Base-by-base conservation (phyloP, 768 basidiomycete genomes). In the Nevesoporus exiguus region DNA sequence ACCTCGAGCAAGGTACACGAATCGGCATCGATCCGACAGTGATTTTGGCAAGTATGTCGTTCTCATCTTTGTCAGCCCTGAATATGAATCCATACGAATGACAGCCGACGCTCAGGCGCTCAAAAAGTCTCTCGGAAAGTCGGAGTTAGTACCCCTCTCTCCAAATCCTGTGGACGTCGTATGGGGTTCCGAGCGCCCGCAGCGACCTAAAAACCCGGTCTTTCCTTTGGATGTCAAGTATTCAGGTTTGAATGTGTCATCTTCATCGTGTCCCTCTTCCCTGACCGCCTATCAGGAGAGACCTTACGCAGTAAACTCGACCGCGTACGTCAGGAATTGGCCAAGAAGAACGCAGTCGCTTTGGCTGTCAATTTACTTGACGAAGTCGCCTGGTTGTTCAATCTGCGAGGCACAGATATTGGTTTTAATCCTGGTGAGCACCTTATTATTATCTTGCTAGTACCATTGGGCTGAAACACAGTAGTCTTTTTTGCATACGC, bases 381-480 rank as follows among this genome's bases (percentile, higher is more conserved):
- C 68, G 96, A 98, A 68, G 84, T 96, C 47, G 93, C 93, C 0
- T 98, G 93, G 93, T 66, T 94, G 36, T 90, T 93, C 74, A 95
- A 98, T 69, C 76, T 99, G 30, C 85, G 96, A 57, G 95, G 94
- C 1, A 81, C 85, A 3, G 96, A 98, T 66, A 95, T 98, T 63
- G 85, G 85, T 31, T 98, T 80, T 73, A 98, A 97, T 56, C 86
- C 86, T 4, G 83, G 84, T 78, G 57, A 30, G 61, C 34, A 31
- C 34, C 30, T 42, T 10, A 9, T 17, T 2, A 5, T 33, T n/a
- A 39, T 27, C 6, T 29, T 25, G 3, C 30, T 4, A 3, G 34
- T 33, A 43, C 21, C n/a, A 22, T 21, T 14, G 7, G 7, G 2
- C 57, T 57, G 42, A 56, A 17, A 5, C 8, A 7, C 10, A 37